Evolutionary conservation across 1,139 yeast species (phyloP), one percentile per base, ranked within the genome.

Genomic region (Geotrichum siamense): DNA sequence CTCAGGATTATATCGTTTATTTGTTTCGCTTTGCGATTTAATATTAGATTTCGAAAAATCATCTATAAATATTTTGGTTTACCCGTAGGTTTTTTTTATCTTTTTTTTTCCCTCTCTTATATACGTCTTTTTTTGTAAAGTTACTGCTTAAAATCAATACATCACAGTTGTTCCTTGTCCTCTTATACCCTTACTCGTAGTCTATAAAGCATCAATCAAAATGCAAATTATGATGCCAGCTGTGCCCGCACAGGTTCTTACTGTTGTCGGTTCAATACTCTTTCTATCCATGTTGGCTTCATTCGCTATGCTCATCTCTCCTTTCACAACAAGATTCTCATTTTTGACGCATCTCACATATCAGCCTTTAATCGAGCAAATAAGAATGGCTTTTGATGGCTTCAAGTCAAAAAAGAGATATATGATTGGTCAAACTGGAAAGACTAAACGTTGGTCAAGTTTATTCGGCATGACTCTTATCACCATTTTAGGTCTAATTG

Each of bases 401-500:
- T 46, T 41, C 35, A 39, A 45, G 3, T 26, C 37, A 12, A 42
- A 42, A 19, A 42, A 37, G 23, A 33, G 49, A 19, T 46, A 46
- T 44, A 46, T 46, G 49, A 46, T 46, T 25, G 49, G 49, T n/a
- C 49, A 46, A 28, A 39, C 40, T 20, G 49, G 49, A 19, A 40
- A 45, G 9, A 27, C 26, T 5, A 43, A 44, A 5, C 21, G 43
- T 3, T 41, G 46, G 30, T 41, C 43, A n/a, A 39, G 45, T 15
- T 30, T 46, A 12, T 10, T 33, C 9, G 46, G 42, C 3, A 43
- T 43, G 40, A 8, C 30, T 10, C 13, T 31, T 9, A 27, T 46
- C n/a, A 37, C 46, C 15, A 9, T 25, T n/a, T 15, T 37, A 12
- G 49, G 49, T 13, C 40, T 46, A 1, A 25, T 43, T 9, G 29